Evolutionary conservation across 2,329 filamentous ascomycete genomes (phyloP), one percentile per base, ranked within the genome.

Genomic region (Penicillium sp.): DNA sequence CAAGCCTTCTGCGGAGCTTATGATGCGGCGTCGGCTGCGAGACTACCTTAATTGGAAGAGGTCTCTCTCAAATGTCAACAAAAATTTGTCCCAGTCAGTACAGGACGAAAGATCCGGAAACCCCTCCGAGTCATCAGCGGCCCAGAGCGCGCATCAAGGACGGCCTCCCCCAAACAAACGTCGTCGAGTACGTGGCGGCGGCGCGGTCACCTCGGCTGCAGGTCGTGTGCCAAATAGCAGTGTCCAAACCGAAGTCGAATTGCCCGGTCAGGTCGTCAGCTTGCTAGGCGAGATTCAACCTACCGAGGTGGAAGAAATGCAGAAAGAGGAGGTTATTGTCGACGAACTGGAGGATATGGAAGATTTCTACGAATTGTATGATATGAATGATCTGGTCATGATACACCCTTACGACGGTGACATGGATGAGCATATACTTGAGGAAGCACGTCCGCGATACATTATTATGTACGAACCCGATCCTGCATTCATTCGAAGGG

Each of bases 401-500:
- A 82, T 97, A 19, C 94, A 97, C 73, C 89, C 94, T 1, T 99
- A 96, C 72, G 92, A 96, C 59, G 93, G 93, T 12, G 94, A 97
- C 71, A 89, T 93, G 79, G 94, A 99, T 73, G 94, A 97, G 71
- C 91, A 96, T 72, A 84, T 97, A n/a, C 83, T 99, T 1, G 93
- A 99, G 73, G 94, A 99, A 75, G 83, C 94, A 57, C 92, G 90
- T 69, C 94, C 94, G 35, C 87, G 90, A 59, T 97, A 97, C 74
- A 91, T 99, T 58, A 89, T 99, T 77, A 97, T 99, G 94, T 99
- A 97, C 75, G 94, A 97, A 72, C 93, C 94, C 1, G 92, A 97
- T 64, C 87, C 93, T 3, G 88, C 93, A 3, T 99, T 99, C 73
- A 96, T 97, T 69, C 87, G 94, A 15, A 84, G 93, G 38, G 89